Evolutionary conservation across 108 stramenopile species (phyloP).

Genomic region (Discostella stelligeroides): DNA sequence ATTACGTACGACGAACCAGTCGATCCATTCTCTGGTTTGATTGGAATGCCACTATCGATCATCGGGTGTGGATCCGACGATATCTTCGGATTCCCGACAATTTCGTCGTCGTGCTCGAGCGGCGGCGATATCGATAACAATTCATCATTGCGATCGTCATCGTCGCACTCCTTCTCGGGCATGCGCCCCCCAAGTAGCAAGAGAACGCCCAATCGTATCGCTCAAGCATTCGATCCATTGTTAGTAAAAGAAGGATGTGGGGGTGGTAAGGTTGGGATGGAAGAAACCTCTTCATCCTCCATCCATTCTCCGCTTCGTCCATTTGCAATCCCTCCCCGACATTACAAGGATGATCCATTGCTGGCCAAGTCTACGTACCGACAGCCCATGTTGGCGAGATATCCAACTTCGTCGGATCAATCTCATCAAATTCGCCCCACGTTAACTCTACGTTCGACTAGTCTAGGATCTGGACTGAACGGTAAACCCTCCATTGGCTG

Average conservation of each 20-base stretch:
- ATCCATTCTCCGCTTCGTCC: neutral
- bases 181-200: neutral
- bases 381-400: neutral
- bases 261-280: neutral
- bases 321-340: neutral
- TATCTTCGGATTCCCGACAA: neutral
- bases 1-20: neutral
- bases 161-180: neutral
- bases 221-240: constrained; percentile 8
- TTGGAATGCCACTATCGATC: constrained; percentile 12
- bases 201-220: neutral
- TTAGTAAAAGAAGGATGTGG: neutral
- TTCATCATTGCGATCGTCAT: neutral
- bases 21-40: constrained; percentile 17
- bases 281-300: neutral
- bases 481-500: neutral
- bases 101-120: neutral
- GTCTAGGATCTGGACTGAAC: neutral
- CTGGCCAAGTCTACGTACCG: constrained; percentile 9
- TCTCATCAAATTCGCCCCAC: neutral
- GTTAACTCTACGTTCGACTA: neutral
- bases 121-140: neutral
- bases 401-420: neutral
- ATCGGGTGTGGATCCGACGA: neutral
- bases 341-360: constrained; percentile 14